phyloP scores from a whole-genome alignment of 192 early-diverging fungal genomes.

The Coemansia sp. region DNA sequence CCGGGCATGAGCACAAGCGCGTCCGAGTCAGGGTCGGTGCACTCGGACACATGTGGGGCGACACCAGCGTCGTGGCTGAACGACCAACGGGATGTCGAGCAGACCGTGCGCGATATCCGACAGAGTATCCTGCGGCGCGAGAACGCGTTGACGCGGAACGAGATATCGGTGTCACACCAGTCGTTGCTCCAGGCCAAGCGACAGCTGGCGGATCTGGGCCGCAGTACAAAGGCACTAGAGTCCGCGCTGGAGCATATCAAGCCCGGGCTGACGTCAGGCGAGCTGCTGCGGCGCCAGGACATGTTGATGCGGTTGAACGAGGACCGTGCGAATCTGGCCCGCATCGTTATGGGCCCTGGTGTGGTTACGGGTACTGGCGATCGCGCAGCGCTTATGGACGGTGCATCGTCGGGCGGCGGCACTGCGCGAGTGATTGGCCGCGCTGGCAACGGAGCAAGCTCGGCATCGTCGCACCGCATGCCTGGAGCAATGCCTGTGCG shows the following conservation, averaged over 20 bases:
- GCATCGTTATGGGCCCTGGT: conserved; percentile 55
- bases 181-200: conserved; percentile 78
- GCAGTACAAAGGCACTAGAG: conserved; percentile 55
- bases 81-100: conserved; percentile 65
- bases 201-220: conserved; percentile 58
- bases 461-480: conserved; percentile 14
- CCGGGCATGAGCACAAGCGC: conserved; percentile 14
- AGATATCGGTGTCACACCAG: conserved; percentile 76
- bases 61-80: conserved; percentile 82
- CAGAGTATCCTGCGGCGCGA: conserved; percentile 72
- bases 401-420: conserved; percentile 20
- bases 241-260: conserved; percentile 49
- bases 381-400: conserved; percentile 30
- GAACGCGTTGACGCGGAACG: conserved; percentile 68
- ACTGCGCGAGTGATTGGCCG: conserved; percentile 32
- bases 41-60: conserved; percentile 41
- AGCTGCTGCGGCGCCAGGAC: conserved; percentile 75
- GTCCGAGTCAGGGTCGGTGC: conserved; percentile 36
- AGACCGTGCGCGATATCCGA: conserved; percentile 68
- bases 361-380: conserved; percentile 28
- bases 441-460: conserved; percentile 19
- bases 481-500: conserved; percentile 30
- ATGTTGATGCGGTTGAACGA: conserved; percentile 71
- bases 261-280: conserved; percentile 59
- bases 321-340: conserved; percentile 64